phyloP scores from a whole-genome alignment of 345 rosid species.

The Eucalyptus erythrocorys region DNA sequence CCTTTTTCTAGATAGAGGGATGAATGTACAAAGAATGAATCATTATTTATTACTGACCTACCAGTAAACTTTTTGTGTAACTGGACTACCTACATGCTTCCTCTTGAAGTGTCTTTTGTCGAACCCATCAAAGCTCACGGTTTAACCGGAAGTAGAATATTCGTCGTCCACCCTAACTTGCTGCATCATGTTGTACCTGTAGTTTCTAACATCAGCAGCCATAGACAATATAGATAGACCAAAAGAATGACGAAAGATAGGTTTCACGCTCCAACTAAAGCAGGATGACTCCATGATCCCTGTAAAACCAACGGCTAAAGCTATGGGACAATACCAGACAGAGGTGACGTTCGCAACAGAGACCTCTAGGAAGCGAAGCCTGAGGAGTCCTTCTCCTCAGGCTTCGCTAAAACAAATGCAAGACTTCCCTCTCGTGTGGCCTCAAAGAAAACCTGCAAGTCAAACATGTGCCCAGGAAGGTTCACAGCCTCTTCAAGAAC shows the following conservation, averaged over 20 bases:
- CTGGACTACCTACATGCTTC: slow-evolving; percentile 51
- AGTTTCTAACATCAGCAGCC: background rate
- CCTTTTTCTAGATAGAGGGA: background rate
- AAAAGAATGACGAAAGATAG: background rate
- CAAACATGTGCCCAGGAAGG: background rate
- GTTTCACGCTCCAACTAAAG: background rate
- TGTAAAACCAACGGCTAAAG: background rate
- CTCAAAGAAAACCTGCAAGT: slow-evolving; percentile 49
- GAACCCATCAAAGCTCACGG: slow-evolving; percentile 48
- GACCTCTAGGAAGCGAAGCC: slow-evolving; percentile 67
- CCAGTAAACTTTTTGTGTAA: slow-evolving; percentile 69
- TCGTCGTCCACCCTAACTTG: slow-evolving; percentile 34
- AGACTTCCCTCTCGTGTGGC: slow-evolving; percentile 54
- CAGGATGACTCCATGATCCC: background rate
- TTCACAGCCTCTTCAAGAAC: background rate
- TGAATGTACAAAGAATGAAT: background rate
- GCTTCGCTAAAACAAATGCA: slow-evolving; percentile 33
- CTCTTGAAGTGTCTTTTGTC: slow-evolving; percentile 49
- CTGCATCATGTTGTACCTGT: slow-evolving; percentile 59
- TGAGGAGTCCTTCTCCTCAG: slow-evolving; percentile 48
- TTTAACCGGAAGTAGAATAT: slow-evolving; percentile 70
- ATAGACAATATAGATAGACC: background rate
- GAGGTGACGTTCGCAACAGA: slow-evolving; percentile 53
- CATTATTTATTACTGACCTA: slow-evolving; percentile 29
- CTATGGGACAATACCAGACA: slow-evolving; percentile 22